A percentile compares a stretch with the other conserved stretches of the same genome.
These are phyloP conservation scores for Beauveria asiatica DNA, from an alignment of 2,329 filamentous ascomycete species.

Conservation along the genomic window DNA sequence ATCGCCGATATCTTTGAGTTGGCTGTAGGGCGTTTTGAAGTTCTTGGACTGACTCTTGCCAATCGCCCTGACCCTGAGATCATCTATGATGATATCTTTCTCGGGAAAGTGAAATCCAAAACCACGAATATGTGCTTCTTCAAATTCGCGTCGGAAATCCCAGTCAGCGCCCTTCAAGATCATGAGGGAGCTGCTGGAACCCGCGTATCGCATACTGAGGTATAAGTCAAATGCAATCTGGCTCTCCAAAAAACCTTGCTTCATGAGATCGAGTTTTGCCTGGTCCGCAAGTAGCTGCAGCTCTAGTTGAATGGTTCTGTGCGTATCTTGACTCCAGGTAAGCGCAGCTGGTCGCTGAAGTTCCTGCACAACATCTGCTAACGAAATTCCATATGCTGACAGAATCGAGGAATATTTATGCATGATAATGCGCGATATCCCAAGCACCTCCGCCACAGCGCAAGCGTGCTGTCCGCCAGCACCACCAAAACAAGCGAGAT, in stretches of 20 bases:
- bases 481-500: slow-evolving; percentile 29
- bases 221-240: slow-evolving; percentile 34
- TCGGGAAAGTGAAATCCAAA: slow-evolving; percentile 57
- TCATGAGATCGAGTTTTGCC: slow-evolving; percentile 16
- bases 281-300: slow-evolving; percentile 18
- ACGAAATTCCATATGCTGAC: slow-evolving; percentile 37
- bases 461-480: slow-evolving; percentile 37
- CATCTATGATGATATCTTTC: slow-evolving; percentile 33
- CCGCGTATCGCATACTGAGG: slow-evolving; percentile 35
- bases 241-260: slow-evolving; percentile 23
- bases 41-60: slow-evolving; percentile 16
- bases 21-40: slow-evolving; percentile 14
- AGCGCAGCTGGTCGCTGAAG: slow-evolving; percentile 28
- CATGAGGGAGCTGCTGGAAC: slow-evolving; percentile 33
- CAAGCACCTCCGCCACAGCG: slow-evolving; percentile 33
- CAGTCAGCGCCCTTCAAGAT: slow-evolving; percentile 21
- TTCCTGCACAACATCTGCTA: slow-evolving; percentile 37
- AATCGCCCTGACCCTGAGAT: slow-evolving; percentile 32
- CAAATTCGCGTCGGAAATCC: slow-evolving; percentile 17
- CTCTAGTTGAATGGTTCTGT: slow-evolving; percentile 16
- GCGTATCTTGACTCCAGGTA: slow-evolving; percentile 18
- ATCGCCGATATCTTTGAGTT: slow-evolving; percentile 15
- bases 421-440: slow-evolving; percentile 34
- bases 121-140: slow-evolving; percentile 61
- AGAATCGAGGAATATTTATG: slow-evolving; percentile 37